Evolutionary conservation across 2,329 filamentous ascomycete species (phyloP), one percentile per base, ranked within the genome.

Genomic region (Botrytis fabae): DNA sequence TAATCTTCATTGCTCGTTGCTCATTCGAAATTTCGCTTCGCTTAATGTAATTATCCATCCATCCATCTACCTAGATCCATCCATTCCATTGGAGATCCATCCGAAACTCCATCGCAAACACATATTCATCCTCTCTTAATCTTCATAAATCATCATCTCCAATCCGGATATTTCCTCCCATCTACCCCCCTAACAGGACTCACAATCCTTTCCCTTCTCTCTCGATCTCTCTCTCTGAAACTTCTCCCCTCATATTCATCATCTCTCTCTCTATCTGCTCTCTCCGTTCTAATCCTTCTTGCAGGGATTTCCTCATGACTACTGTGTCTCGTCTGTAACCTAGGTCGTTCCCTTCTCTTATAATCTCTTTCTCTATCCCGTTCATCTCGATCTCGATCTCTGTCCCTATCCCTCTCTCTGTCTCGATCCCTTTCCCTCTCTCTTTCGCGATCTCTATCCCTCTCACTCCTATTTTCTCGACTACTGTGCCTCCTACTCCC

Each of bases 171-270:
- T 68, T 75, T 77, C 73, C 79, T 78, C 68, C 79, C 79, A 75
- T 79, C 78, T 10, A 78, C 78, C 3, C 78, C 78, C 51, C 77
- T 75, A n/a, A 79, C 61, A 5, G 77, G 78, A 75, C 77, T 78
- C 18, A 63, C 68, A 70, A 64, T 65, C 38, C 76, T 75, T 60
- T 75, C 70, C 25, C 76, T 75, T 60, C 76, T 76, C 28, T 76
- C 76, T 40, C 73, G 61, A 61, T 77, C 73, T 18, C 73, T 73
- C 25, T 77, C 77, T 54, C 73, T 72, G 42, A 72, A 70, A n/a
- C 72, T 73, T 35, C 74, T 72, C 59, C 73, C 68, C 66, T 70
- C 62, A 57, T 63, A 63, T 44, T 71, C 71, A 60, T 57, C 12
- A 57, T 63, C 46, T 73, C 73, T 60, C 40, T 60, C 32, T 73